Base-by-base conservation (phyloP, 2,329 filamentous ascomycete genomes). In the Colletotrichum cuscutae region DNA sequence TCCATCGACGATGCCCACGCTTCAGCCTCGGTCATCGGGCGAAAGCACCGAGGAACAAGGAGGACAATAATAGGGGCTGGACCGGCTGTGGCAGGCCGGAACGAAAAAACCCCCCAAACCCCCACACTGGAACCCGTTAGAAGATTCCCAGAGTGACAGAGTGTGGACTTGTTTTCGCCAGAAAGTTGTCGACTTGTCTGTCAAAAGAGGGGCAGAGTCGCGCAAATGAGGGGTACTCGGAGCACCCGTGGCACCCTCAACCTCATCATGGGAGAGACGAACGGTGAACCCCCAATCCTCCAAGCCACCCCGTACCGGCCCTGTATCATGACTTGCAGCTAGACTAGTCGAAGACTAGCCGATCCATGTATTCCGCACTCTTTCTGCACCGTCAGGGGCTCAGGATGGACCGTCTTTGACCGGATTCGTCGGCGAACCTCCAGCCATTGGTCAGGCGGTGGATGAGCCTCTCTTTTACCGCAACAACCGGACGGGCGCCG, bases 311-410 rank as follows among this genome's bases (percentile, higher is more conserved):
- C 42, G 46, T 66, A 30, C 67, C 52, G 62, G 22, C 64, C 68
- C 72, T 72, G 72, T 72, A 72, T 61, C 64, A 65, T 65, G 65
- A 65, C 65, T 54, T 69, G 72, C 69, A 69, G 69, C 72, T 74
- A 74, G 52, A 57, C 69, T 72, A 28, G 60, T 26, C 52, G 35
- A 7, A 60, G 63, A n/a, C 60, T 73, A 71, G 67, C 24, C 28
- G 53, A 37, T 49, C 67, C 19, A 37, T 60, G 71, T 28, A 32
- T 26, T 60, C 1, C 46, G n/a, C 49, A 56, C 49, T 58, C 59
- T 22, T 32, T 30, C 67, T 73, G 71, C 66, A 73, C 60, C 54
- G 63, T 52, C 66, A 72, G 70, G 70, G 69, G 65, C 52, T 53
- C 19, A n/a, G 30, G 53, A 68, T 58, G 62, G 65, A 60, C 60